Evolutionary conservation across 495 filamentous ascomycete species (phyloP), one percentile per base, ranked within the genome.

Genomic region (Choiromyces venosus): DNA sequence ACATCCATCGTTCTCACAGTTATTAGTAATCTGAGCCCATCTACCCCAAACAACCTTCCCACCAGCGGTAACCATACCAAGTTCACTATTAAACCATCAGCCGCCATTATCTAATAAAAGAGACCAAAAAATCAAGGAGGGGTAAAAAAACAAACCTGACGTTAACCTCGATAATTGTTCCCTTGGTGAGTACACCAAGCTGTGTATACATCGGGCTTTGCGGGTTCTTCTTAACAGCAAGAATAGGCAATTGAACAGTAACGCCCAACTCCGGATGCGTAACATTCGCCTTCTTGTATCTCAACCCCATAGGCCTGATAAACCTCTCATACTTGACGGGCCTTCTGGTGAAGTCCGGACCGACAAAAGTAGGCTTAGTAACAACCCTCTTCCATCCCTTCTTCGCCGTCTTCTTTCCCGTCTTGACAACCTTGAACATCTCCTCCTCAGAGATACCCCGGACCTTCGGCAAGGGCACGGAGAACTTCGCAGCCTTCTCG

Each of bases 341-440:
- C 56, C 93, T 84, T 78, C 95, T 86, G 3, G 95, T 98, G 84
- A 97, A 99, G 75, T 96, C 93, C 73, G 88, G 89, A 0, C 93
- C 93, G 68, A 97, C 93, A 78, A 94, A 93, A 6, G 92, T 93
- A 19, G 91, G 91, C 83, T 94, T 94, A 70, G 95, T 99, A 78
- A 99, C 93, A 86, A 98, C 92, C 40, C 96, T 85, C 88, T 99
- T 98, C 94, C 93, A 97, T 65, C 88, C 88, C 86, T 88, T 88
- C 83, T 88, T 87, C 69, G 84, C 81, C 5, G 84, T 84, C 83
- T 88, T 85, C 76, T 83, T 84, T 76, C 94, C 95, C 72, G 96
- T 99, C 85, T 94, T 95, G 80, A 99, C 89, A 56, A 97, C 93
- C 85, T 93, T 93, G 86, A 99, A 98, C 89, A 97, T 94, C 85